A percentile compares a stretch with the other conserved stretches of the same genome.
These are phyloP conservation scores for Verbena officinalis DNA, from an alignment of 257 asterid genomes.

Conservation along the genomic window DNA sequence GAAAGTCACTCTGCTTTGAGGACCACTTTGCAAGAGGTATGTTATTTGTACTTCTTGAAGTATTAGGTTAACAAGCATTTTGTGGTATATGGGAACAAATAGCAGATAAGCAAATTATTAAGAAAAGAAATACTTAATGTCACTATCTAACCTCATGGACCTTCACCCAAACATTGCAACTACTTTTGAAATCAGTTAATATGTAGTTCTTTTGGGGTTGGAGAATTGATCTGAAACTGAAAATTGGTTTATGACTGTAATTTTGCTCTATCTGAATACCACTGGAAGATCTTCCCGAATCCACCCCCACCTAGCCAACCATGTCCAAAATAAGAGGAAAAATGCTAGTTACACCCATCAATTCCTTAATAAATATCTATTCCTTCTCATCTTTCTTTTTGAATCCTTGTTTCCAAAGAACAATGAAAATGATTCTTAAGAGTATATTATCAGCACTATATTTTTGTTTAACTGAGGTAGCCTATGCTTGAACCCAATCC, in stretches of 20 bases:
- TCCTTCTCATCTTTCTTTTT: slow-evolving; percentile 3
- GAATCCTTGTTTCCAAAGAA: slow-evolving; percentile 4
- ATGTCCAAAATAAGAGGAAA: no score
- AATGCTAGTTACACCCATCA: no score
- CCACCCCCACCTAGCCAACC: not conserved
- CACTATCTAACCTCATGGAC: slow-evolving; percentile 17
- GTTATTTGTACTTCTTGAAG: slow-evolving; percentile 24
- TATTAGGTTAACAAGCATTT: slow-evolving; percentile 22
- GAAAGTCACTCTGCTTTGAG: slow-evolving; percentile 89
- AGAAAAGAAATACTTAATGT: slow-evolving; percentile 13
- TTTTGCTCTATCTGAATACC: slow-evolving; percentile 3
- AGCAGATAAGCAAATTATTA: not conserved
- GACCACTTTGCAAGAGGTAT: slow-evolving; percentile 77
- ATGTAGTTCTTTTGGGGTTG: not conserved
- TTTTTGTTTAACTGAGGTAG: no score
- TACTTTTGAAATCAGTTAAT: slow-evolving; percentile 11
- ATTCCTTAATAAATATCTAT: no score
- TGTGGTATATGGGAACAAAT: not conserved
- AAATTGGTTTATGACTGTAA: not conserved
- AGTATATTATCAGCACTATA: no score
- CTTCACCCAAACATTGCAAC: slow-evolving; percentile 9
- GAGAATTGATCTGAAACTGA: not conserved
- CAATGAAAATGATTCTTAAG: no score
- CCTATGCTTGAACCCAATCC: no score
- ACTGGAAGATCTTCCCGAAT: not conserved